phyloP scores from a whole-genome alignment of 495 filamentous ascomycete genomes.

The Aspergillus campestris region DNA sequence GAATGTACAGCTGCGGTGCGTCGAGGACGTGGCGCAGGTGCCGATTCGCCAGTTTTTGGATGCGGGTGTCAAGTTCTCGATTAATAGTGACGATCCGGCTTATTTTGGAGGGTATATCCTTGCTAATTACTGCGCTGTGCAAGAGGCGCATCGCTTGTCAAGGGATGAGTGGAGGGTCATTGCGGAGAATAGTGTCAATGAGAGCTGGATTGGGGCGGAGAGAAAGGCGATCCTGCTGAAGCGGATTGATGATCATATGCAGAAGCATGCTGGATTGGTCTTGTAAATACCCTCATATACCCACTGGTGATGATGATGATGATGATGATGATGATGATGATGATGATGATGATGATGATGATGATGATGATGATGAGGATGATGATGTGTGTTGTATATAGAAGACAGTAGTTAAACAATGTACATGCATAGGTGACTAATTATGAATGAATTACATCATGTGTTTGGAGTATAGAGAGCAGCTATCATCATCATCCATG shows the following conservation, averaged over 20 bases:
- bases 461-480: no score
- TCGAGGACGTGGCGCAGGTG: constrained; percentile 45
- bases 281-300: not conserved
- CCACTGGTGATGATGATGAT: no score
- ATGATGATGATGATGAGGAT: no score
- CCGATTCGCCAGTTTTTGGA: constrained; percentile 60
- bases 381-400: no score
- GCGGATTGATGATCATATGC: constrained; percentile 30
- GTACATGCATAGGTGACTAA: no score
- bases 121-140: constrained; percentile 68
- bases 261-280: constrained; percentile 10
- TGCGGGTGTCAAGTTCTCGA: constrained; percentile 55
- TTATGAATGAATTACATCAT: no score
- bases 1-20: constrained; percentile 58
- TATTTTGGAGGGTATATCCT: constrained; percentile 75
- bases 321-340: no score
- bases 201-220: constrained; percentile 47
- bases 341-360: no score
- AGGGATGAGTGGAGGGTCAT: constrained; percentile 58
- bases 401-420: no score
- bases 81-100: constrained; percentile 72
- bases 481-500: no score
- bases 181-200: constrained; percentile 50
- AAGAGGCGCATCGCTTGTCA: constrained; percentile 57
- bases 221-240: constrained; percentile 32